Evolutionary conservation across 768 basidiomycete genomes (phyloP).

Genomic region (Hortiboletus campestris): DNA sequence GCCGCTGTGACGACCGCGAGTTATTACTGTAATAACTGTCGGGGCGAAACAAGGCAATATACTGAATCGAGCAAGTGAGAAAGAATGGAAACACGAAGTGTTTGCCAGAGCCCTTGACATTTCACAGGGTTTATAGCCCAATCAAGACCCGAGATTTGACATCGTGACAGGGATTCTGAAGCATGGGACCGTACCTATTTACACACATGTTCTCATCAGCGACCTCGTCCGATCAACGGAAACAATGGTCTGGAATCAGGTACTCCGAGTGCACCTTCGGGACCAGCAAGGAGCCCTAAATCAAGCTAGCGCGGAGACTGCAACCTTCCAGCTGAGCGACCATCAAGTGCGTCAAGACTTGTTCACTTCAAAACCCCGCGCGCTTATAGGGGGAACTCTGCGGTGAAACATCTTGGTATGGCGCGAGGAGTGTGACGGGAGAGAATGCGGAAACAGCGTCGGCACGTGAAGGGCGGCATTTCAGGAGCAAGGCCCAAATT

Average conservation of each 20-base stretch:
- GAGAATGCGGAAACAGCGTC: constrained; percentile 24
- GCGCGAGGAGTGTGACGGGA: constrained; percentile 17
- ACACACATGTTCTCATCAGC: background rate
- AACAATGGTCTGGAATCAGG: too few relatives aligned
- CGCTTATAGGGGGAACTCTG: background rate
- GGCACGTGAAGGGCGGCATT: background rate
- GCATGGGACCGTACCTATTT: background rate
- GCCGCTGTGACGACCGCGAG: background rate
- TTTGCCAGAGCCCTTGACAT: background rate
- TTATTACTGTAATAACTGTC: too few relatives aligned
- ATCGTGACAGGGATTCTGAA: background rate
- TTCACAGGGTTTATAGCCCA: background rate
- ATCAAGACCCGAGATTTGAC: background rate
- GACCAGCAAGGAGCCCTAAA: too few relatives aligned
- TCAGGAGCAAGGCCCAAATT: too few relatives aligned
- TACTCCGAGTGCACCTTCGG: too few relatives aligned
- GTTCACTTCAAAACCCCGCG: background rate
- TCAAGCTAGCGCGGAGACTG: too few relatives aligned
- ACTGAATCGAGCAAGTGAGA: background rate
- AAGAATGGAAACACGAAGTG: background rate
- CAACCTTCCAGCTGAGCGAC: too few relatives aligned
- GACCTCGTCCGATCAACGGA: background rate
- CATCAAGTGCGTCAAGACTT: background rate
- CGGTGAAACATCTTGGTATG: background rate
- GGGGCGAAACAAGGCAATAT: background rate